A percentile compares a stretch with the other conserved stretches of the same genome.
Evolutionary conservation across 331 rosid species (phyloP).

Genomic region (Pyrus hybrid): DNA sequence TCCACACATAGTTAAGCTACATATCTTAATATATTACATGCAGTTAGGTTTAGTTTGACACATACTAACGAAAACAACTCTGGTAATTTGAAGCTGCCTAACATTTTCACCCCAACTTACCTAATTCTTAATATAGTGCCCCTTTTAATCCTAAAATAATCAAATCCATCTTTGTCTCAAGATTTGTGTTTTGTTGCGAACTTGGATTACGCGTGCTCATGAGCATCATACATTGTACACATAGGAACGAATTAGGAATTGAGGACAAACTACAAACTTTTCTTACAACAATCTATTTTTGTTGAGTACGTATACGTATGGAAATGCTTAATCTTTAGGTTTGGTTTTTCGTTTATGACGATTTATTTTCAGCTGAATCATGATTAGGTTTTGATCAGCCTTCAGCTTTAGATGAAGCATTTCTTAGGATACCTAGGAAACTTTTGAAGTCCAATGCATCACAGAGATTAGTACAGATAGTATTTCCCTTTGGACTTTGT

Average conservation of each 20-base stretch:
- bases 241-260: neutral
- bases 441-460: too few species aligned
- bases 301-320: neutral
- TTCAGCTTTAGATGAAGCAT: neutral
- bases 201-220: neutral
- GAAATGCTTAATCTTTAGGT: neutral
- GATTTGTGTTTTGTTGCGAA: neutral
- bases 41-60: conserved; percentile 4
- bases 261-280: neutral
- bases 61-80: neutral
- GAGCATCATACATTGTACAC: neutral
- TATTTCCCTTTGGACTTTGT: too few species aligned
- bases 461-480: too few species aligned
- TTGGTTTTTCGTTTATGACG: neutral
- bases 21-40: neutral
- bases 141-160: conserved; percentile 8
- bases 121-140: conserved; percentile 8
- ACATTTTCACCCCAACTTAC: conserved; percentile 19
- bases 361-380: neutral
- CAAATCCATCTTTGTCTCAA: neutral
- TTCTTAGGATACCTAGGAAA: neutral
- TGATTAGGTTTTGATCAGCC: neutral
- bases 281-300: neutral
- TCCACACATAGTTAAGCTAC: conserved; percentile 11
- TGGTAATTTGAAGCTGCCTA: conserved; percentile 12